Conservation (phyloP, 2,329 filamentous ascomycete species). For the Pseudogymnoascus sp. region DNA sequence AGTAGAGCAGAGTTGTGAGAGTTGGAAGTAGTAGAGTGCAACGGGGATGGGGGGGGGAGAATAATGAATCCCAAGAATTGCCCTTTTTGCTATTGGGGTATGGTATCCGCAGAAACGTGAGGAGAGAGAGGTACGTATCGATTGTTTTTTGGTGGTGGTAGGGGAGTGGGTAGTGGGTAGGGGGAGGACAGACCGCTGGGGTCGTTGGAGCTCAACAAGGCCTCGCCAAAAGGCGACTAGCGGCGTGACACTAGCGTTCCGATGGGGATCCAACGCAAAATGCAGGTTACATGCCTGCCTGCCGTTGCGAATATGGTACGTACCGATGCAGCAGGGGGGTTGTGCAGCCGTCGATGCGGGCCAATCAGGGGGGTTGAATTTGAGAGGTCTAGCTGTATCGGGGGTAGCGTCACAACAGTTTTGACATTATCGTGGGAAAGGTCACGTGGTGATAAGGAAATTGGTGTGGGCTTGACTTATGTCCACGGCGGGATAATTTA, state of each 20-base stretch:
- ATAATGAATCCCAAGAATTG: neutral
- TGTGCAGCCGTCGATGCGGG: neutral
- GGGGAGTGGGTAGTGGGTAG: too few relatives aligned
- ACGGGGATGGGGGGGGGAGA: neutral
- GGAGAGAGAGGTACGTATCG: neutral
- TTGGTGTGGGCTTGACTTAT: neutral
- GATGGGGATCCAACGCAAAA: slow-evolving; percentile 9
- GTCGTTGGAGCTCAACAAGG: slow-evolving; percentile 1
- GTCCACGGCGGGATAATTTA: neutral
- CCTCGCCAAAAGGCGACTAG: slow-evolving; percentile 1
- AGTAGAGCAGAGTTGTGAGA: neutral
- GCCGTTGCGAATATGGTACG: neutral
- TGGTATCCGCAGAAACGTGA: neutral
- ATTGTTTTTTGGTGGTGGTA: neutral
- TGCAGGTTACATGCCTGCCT: neutral
- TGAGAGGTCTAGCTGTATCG: neutral
- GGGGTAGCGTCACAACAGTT: neutral
- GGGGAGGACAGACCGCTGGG: too few relatives aligned
- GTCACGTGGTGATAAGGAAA: neutral
- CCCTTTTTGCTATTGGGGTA: neutral
- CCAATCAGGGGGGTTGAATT: neutral
- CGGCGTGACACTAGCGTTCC: neutral
- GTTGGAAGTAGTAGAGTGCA: neutral
- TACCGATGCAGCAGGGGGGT: neutral
- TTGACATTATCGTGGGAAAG: neutral